Conservation (phyloP, 768 basidiomycete genomes). For the Hypholoma sublateritium region DNA sequence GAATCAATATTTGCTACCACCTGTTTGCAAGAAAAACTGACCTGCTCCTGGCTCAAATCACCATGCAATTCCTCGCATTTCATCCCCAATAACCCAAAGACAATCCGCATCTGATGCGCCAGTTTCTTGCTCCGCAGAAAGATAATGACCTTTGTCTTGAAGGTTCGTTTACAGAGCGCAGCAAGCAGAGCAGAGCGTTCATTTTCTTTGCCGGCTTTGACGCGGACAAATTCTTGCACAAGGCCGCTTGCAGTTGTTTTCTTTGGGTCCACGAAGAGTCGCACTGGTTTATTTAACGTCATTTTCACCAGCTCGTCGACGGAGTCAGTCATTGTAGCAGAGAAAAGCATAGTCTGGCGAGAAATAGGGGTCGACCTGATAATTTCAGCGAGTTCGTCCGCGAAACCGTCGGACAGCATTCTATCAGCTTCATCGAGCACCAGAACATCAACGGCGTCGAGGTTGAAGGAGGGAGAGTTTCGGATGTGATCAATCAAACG, state of each 20-base stretch:
- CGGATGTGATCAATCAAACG: slow-evolving; percentile 97
- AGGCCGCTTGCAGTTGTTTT: slow-evolving; percentile 82
- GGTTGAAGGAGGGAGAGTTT: slow-evolving; percentile 90
- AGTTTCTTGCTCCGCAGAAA: slow-evolving; percentile 97
- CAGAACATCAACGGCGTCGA: slow-evolving; percentile 90
- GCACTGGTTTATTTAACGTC: slow-evolving; percentile 89
- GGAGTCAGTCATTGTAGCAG: slow-evolving; percentile 97
- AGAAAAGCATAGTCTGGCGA: slow-evolving; percentile 98
- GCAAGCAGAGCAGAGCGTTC: slow-evolving; percentile 78
- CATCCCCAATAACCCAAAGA: slow-evolving; percentile 88
- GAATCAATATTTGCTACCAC: neutral
- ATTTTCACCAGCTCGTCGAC: slow-evolving; percentile 92
- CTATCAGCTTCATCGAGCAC: slow-evolving; percentile 98
- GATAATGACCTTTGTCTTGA: slow-evolving; percentile 81
- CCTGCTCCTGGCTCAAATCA: slow-evolving; percentile 95
- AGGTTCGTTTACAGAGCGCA: slow-evolving; percentile 85
- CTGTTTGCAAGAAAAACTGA: slow-evolving; percentile 27
- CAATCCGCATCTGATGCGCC: slow-evolving; percentile 94
- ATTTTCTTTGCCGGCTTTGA: slow-evolving; percentile 74
- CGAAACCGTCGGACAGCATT: slow-evolving; percentile 95
- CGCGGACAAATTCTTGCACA: slow-evolving; percentile 93
- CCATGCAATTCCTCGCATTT: slow-evolving; percentile 93
- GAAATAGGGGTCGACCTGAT: slow-evolving; percentile 84
- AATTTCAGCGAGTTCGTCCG: slow-evolving; percentile 92
- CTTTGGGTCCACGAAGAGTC: slow-evolving; percentile 95